These are phyloP conservation scores for Aureobasidium pullulans DNA, from an alignment of 2,329 filamentous ascomycete species.

Conservation along the genomic window DNA sequence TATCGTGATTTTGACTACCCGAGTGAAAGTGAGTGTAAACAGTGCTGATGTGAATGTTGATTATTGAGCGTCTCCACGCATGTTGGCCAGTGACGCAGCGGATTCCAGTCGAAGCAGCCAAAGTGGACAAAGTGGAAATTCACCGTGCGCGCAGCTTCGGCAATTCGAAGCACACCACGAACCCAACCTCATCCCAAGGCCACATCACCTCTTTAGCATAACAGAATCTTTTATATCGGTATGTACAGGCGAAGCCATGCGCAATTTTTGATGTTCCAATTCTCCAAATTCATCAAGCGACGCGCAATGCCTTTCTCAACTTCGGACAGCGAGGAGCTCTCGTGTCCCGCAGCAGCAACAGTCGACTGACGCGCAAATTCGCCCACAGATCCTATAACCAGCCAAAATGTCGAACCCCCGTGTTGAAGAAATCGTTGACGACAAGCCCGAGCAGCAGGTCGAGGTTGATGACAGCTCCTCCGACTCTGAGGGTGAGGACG, in stretches of 20 bases:
- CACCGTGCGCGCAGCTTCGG: conserved; percentile 8
- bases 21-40: conserved; percentile 1
- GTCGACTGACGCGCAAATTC: conserved; percentile 10
- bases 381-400: conserved; percentile 14
- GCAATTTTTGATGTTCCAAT: neutral
- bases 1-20: neutral
- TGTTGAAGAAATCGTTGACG: conserved; percentile 94
- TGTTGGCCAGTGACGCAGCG: conserved; percentile 7
- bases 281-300: neutral
- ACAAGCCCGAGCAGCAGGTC: conserved; percentile 68
- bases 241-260: conserved; percentile 9
- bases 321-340: neutral
- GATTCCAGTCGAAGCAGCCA: neutral
- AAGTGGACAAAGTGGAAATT: neutral
- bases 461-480: conserved; percentile 67
- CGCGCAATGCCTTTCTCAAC: neutral
- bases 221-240: conserved; percentile 4
- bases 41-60: neutral
- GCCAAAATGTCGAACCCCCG: conserved; percentile 90
- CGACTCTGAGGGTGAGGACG: conserved; percentile 65
- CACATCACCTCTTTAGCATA: neutral
- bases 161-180: conserved; percentile 2
- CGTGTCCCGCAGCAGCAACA: neutral
- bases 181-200: conserved; percentile 4
- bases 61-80: neutral